Base-by-base conservation (phyloP, 2,329 filamentous ascomycete species). In the Ciborinia camelliae region DNA sequence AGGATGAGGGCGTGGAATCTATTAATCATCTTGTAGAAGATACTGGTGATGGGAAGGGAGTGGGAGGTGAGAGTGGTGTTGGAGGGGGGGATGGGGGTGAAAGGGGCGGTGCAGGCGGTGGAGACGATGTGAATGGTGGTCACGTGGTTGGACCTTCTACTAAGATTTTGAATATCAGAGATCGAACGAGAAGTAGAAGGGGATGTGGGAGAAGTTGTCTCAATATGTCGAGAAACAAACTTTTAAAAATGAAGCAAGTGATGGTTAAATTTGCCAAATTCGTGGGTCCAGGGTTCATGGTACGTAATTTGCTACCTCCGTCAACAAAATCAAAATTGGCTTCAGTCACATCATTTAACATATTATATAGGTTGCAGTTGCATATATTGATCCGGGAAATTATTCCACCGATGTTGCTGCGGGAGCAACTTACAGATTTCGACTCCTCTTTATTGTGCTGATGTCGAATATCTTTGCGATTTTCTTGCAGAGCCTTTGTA, bases 391-490 rank as follows among this genome's bases (percentile, higher is more conserved):
- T 67, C 77, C 73, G 68, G 80, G 81, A 67, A 85, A 86, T 70
- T 86, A 85, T 72, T 81, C 83, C 0, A 85, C 83, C 8, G 83
- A 83, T 72, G 81, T 85, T 51, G 80, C 82, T 59, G 83, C 83
- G 45, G 83, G 83, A 65, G 81, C 83, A 20, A 77, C 79, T 1
- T 85, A 80, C 72, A 76, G 77, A 60, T 86, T 82, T 73, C 79
- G 76, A 62, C 76, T 85, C 41, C 77, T 86, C 4, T 85, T 85
- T 75, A 79, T 85, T 68, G 79, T 85, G 59, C 74, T 86, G 45
- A 78, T 85, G 73, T 83, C 82, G 43, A 86, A 85, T 72, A 74
- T 85, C 65, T 83, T 85, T 72, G 83, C 83, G 62, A 84, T 86
- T 60, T 84, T 84, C 71, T 73, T 86, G 23, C 83, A 86, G 70